Percentiles rank a stretch among this genome's conserved stretches.
These are phyloP conservation scores for Heracleum sosnowskyi DNA, from an alignment of 129 eudicot species.

Conservation along the genomic window DNA sequence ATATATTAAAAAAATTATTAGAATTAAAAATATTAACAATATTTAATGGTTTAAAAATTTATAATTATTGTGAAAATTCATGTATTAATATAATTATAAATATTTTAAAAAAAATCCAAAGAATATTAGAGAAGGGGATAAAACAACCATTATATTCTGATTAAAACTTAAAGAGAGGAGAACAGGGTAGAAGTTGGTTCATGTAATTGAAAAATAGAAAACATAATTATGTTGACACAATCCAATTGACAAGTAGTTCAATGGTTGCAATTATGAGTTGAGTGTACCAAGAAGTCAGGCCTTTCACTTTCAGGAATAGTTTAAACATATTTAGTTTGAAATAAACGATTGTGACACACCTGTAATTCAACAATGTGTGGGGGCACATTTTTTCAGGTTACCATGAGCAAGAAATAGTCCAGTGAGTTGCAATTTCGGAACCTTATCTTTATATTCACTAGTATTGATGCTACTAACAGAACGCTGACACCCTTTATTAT, in stretches of 20 bases:
- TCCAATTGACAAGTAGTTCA: background rate
- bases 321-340: too few relatives aligned
- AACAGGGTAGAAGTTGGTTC: too few relatives aligned
- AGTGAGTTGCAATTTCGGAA: too few relatives aligned
- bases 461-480: background rate
- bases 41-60: too few relatives aligned
- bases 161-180: background rate
- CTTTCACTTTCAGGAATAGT: too few relatives aligned
- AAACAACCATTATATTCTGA: too few relatives aligned
- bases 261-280: background rate
- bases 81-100: too few relatives aligned
- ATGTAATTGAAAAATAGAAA: background rate
- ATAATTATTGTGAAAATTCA: too few relatives aligned
- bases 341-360: background rate
- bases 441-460: background rate
- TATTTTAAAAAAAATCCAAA: too few relatives aligned
- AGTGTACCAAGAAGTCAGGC: background rate
- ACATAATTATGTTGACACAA: background rate
- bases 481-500: background rate
- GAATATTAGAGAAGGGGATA: background rate
- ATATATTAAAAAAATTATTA: too few relatives aligned
- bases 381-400: background rate
- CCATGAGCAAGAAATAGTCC: background rate
- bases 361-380: background rate
- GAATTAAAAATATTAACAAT: too few relatives aligned